Evolutionary conservation across 768 basidiomycete genomes (phyloP), one percentile per base, ranked within the genome.

Genomic region (Austroboletus eburneus): DNA sequence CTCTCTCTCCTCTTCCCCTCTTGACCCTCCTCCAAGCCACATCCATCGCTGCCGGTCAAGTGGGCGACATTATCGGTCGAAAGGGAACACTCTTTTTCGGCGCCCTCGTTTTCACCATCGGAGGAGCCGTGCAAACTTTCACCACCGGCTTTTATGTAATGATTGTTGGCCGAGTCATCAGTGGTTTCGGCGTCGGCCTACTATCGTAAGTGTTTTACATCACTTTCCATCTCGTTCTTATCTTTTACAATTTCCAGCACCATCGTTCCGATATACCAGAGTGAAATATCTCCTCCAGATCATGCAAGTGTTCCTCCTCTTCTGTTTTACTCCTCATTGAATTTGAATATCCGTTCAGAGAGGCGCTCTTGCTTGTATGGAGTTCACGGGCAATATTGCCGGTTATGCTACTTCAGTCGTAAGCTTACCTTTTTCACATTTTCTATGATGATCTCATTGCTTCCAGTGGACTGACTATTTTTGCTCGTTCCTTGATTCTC

Each of bases 221-320:
- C 30, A 9, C 20, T 14, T 20, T 24, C 36, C 12, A 13, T 27
- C 25, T 37, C 16, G 10, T 43, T 25, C 48, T 64, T 10, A 53
- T 39, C 21, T 18, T 25, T 13, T 9, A 17, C 44, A 39, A 36
- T 32, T 23, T 22, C 22, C 55, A 92, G 91, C 35, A 93, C 91
- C n/a, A 92, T 93, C 50, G 91, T 93, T 23, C 91, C 91, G 13
- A 91, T 93, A 48, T 94, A 92, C 65, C 90, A 96, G 72, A 91
- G 89, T 56, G 94, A 97, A 72, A 91, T 96, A 39, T 93, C 91
- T 4, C 93, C 94, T 24, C 89, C 94, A 3, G 77, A 87, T 56
- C 90, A 94, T 69, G 91, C 88, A 54, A 20, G 81, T 59, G 17
- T 9, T n/a, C n/a, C n/a, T n/a, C n/a, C n/a, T n/a, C n/a, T n/a